These are phyloP conservation scores for Phialophora expanda DNA, from an alignment of 2,329 filamentous ascomycete species.

Conservation along the genomic window DNA sequence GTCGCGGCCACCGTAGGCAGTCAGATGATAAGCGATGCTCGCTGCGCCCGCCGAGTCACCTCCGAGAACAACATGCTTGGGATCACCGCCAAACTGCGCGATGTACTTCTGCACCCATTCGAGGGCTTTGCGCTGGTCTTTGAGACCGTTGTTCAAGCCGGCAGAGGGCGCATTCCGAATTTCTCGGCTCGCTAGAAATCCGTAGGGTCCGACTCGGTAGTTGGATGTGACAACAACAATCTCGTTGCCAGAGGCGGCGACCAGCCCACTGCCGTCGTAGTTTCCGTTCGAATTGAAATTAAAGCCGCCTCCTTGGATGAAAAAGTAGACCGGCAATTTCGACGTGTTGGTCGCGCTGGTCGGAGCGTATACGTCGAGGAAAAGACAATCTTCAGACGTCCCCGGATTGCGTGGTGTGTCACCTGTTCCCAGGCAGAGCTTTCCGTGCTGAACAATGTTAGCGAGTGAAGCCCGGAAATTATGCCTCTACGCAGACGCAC, in stretches of 20 bases:
- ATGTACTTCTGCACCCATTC: constrained; percentile 74
- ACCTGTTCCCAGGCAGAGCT: constrained; percentile 69
- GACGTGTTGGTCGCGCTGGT: constrained; percentile 45
- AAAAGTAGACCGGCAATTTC: constrained; percentile 68
- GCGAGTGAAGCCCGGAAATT: background rate
- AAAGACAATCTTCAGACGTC: constrained; percentile 52
- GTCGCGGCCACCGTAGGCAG: constrained; percentile 56
- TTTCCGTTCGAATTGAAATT: constrained; percentile 64
- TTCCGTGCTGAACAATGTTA: constrained; percentile 43
- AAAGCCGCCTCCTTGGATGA: constrained; percentile 67
- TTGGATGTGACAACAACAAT: constrained; percentile 76
- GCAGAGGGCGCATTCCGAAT: constrained; percentile 50
- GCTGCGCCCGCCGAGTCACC: constrained; percentile 71
- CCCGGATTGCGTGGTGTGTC: constrained; percentile 65
- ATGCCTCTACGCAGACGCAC: constrained; percentile 46
- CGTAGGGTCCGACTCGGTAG: constrained; percentile 76
- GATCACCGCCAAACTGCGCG: constrained; percentile 70
- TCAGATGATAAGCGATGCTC: constrained; percentile 69
- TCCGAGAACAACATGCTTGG: constrained; percentile 69
- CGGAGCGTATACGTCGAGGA: constrained; percentile 51
- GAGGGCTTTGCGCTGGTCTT: constrained; percentile 71
- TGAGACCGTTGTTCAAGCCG: constrained; percentile 68
- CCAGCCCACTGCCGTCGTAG: constrained; percentile 66
- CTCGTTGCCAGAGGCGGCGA: constrained; percentile 61
- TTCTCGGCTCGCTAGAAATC: constrained; percentile 69